Percentiles rank a stretch among this genome's conserved stretches.
Evolutionary conservation across 495 filamentous ascomycete genomes (phyloP).

Genomic region (Aspergillus leporis): DNA sequence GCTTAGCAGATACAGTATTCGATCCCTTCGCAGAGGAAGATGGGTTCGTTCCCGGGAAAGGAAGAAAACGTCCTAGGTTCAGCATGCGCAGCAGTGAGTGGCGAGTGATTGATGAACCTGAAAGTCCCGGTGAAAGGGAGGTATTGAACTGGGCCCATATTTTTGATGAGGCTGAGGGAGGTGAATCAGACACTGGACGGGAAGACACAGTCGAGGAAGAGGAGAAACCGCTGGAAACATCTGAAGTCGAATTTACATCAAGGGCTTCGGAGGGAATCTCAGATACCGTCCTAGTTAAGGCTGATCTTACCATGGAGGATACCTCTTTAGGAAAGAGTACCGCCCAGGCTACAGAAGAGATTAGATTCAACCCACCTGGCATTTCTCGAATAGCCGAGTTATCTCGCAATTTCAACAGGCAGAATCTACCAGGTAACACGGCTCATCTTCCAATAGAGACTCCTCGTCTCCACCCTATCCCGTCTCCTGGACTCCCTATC

Average conservation of each 20-base stretch:
- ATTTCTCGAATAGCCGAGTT: conserved; percentile 1
- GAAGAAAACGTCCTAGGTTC: conserved; percentile 73
- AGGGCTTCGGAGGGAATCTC: not conserved
- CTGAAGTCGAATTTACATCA: not conserved
- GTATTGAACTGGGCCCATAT: conserved; percentile 32
- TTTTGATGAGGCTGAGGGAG: conserved; percentile 37
- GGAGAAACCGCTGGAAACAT: not conserved
- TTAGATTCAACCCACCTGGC: conserved; percentile 11
- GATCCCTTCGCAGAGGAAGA: conserved; percentile 74
- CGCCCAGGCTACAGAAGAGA: conserved; percentile 25
- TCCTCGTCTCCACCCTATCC: conserved; percentile 46
- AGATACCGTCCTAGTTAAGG: not conserved
- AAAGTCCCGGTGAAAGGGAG: conserved; percentile 59
- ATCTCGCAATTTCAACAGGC: conserved; percentile 14
- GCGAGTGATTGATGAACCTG: conserved; percentile 67
- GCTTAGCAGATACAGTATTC: conserved; percentile 56
- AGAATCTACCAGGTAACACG: conserved; percentile 9
- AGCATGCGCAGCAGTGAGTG: conserved; percentile 66
- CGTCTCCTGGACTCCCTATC: conserved; percentile 46
- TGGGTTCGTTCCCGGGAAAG: conserved; percentile 59
- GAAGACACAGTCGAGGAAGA: not conserved
- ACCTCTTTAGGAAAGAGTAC: conserved; percentile 9
- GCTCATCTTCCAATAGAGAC: conserved; percentile 37
- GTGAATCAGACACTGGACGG: conserved; percentile 19
- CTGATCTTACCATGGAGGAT: conserved; percentile 1